Conservation (phyloP, 2,329 filamentous ascomycete genomes). For the Lachnellula subtilissima region DNA sequence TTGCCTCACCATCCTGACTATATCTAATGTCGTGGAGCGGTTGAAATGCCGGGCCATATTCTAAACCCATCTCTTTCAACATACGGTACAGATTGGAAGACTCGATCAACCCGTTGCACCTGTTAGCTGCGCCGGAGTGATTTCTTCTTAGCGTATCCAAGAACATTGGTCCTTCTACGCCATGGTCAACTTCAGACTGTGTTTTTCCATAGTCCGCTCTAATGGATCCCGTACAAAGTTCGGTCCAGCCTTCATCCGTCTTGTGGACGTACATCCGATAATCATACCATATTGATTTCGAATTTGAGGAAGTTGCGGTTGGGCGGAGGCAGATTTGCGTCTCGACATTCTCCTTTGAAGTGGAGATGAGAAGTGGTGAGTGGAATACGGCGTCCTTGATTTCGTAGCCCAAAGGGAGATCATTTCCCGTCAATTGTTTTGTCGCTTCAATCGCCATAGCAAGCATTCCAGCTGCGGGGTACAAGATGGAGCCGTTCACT, state of each 20-base stretch:
- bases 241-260: not conserved
- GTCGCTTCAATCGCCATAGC: constrained; percentile 30
- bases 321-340: not conserved
- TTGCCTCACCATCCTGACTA: not conserved
- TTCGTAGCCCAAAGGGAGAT: not conserved
- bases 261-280: not conserved
- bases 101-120: not conserved
- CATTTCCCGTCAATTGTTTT: constrained; percentile 1
- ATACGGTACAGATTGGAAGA: not conserved
- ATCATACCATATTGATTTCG: not conserved
- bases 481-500: constrained; percentile 21
- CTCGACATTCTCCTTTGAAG: constrained; percentile 7
- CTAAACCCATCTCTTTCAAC: constrained; percentile 24
- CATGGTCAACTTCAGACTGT: not conserved
- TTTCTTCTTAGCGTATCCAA: too few relatives aligned
- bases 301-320: not conserved
- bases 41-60: constrained; percentile 14
- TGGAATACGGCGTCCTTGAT: constrained; percentile 1
- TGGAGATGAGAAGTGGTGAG: constrained; percentile 36
- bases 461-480: constrained; percentile 29
- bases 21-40: not conserved
- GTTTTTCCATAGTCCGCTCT: not conserved
- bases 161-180: not conserved
- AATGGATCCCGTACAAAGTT: not conserved
- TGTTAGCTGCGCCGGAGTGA: too few relatives aligned